Percentiles rank a stretch among this genome's conserved stretches.
phyloP scores from a whole-genome alignment of 2,329 filamentous ascomycete species.

The Camptophora hylomeconis region DNA sequence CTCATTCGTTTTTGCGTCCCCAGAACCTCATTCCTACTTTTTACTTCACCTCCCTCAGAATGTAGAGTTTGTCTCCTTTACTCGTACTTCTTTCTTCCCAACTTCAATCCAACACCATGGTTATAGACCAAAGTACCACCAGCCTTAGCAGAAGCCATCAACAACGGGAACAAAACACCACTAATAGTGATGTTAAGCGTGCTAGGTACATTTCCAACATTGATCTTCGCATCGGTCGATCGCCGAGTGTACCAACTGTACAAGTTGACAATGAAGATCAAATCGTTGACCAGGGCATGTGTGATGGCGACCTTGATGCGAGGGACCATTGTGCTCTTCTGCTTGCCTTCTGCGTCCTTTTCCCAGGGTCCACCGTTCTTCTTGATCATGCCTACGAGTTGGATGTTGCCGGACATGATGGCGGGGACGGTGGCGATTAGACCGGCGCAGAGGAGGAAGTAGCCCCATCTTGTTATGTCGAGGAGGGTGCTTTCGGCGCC shows the following conservation, averaged over 20 bases:
- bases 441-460: conserved; percentile 16
- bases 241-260: conserved; percentile 17
- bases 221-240: conserved; percentile 12
- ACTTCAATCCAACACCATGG: conserved; percentile 16
- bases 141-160: conserved; percentile 13
- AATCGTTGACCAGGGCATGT: conserved; percentile 16
- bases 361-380: conserved; percentile 19
- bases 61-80: conserved; percentile 6
- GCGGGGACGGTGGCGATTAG: conserved; percentile 16
- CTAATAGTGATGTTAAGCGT: conserved; percentile 15
- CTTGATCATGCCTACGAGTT: conserved; percentile 17
- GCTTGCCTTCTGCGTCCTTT: conserved; percentile 15
- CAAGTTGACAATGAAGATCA: conserved; percentile 14
- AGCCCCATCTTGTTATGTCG: conserved; percentile 16
- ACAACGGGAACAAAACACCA: conserved; percentile 9
- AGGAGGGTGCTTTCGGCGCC: conserved; percentile 10
- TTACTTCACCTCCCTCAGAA: too few relatives aligned
- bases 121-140: conserved; percentile 16
- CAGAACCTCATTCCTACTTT: too few relatives aligned
- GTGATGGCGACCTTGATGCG: conserved; percentile 17
- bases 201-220: conserved; percentile 12
- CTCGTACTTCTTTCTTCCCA: conserved; percentile 16
- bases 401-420: conserved; percentile 18
- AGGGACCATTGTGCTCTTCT: conserved; percentile 17
- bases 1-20: conserved; percentile 1